A percentile compares a stretch with the other conserved stretches of the same genome.
phyloP scores from a whole-genome alignment of 1,284 basidiomycete species.

The Peniophora sp. region DNA sequence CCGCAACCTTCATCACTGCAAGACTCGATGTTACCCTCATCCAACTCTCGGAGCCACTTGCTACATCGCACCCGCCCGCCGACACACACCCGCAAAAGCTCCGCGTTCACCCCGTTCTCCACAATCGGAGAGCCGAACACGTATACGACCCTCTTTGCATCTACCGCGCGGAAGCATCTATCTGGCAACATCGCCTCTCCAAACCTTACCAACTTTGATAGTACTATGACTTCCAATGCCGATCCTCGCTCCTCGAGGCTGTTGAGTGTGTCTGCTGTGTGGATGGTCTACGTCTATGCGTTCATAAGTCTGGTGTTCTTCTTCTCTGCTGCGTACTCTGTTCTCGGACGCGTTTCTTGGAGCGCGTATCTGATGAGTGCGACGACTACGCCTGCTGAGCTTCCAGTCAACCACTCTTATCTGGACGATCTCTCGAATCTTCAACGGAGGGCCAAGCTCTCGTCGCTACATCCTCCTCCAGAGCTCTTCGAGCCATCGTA shows the following conservation, averaged over 20 bases:
- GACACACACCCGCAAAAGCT: constrained; percentile 11
- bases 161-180: constrained; percentile 4
- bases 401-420: constrained; percentile 5
- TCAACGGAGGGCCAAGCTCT: constrained; percentile 21
- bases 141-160: background rate
- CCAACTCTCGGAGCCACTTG: constrained; percentile 38
- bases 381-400: background rate
- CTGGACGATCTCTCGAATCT: constrained; percentile 15
- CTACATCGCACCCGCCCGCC: constrained; percentile 33
- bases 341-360: constrained; percentile 5
- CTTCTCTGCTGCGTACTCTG: constrained; percentile 16
- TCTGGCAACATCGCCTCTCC: constrained; percentile 2
- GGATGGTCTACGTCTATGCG: constrained; percentile 32
- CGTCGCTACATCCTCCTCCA: constrained; percentile 17
- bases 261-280: constrained; percentile 13
- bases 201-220: too few species aligned
- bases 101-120: constrained; percentile 1
- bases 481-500: constrained; percentile 17
- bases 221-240: constrained; percentile 5
- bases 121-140: background rate
- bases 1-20: too few species aligned
- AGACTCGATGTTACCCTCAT: constrained; percentile 17
- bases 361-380: constrained; percentile 4
- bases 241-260: constrained; percentile 14
- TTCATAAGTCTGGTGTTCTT: constrained; percentile 31